These are phyloP conservation scores for Liriodendron chinense DNA, from an alignment of 164 flowering plant species.

Conservation along the genomic window DNA sequence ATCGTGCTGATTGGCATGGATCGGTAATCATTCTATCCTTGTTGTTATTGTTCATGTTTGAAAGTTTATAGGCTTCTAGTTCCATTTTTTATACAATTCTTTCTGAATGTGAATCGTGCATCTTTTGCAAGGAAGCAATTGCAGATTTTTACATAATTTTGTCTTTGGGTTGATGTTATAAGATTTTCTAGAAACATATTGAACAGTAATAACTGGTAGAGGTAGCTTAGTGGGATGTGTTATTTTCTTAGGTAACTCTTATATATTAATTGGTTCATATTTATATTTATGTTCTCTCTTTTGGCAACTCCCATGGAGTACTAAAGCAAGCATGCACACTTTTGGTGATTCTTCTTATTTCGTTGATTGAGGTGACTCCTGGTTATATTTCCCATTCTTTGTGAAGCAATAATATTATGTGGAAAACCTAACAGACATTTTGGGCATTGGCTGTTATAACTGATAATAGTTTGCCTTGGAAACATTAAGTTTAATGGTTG, in stretches of 20 bases:
- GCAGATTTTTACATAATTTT: not conserved
- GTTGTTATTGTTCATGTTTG: not conserved
- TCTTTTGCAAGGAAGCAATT: not conserved
- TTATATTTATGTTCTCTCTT: not conserved
- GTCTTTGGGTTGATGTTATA: not conserved
- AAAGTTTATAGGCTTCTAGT: not conserved
- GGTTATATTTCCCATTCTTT: not conserved
- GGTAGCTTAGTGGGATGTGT: not conserved
- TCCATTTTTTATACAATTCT: too few relatives aligned
- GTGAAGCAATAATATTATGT: too few relatives aligned
- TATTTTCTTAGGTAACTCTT: too few relatives aligned
- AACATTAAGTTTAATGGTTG: too few relatives aligned
- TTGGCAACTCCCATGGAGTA: not conserved
- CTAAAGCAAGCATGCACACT: not conserved
- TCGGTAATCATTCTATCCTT: constrained; percentile 52
- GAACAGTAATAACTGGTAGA: not conserved
- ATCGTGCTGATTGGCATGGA: constrained; percentile 99
- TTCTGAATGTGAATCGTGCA: not conserved
- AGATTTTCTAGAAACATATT: not conserved
- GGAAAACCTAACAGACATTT: too few relatives aligned
- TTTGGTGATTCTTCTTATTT: not conserved
- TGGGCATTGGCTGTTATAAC: too few relatives aligned
- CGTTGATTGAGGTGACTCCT: not conserved
- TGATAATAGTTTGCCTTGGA: too few relatives aligned
- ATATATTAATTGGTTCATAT: too few relatives aligned